Conservation (phyloP, 805 yeast species). For the Ogataea neopini region DNA sequence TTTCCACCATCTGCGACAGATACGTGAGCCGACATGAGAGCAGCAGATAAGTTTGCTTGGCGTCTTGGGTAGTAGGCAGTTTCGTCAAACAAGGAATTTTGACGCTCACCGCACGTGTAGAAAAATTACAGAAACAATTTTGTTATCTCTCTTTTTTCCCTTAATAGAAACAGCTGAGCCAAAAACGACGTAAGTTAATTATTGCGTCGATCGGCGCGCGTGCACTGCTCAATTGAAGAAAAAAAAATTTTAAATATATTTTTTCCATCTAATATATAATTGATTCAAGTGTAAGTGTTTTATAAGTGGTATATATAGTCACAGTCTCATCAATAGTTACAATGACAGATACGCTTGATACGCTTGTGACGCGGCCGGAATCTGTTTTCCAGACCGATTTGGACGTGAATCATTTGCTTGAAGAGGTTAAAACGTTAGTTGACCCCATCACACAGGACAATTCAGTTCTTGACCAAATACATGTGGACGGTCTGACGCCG, state of each 20-base stretch:
- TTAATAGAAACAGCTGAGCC: neutral
- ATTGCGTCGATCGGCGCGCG: neutral
- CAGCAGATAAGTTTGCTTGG: no score
- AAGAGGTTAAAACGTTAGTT: constrained; percentile 47
- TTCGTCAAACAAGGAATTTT: no score
- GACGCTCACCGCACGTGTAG: neutral
- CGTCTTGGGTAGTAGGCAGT: no score
- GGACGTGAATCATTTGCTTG: constrained; percentile 24
- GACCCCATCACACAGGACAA: constrained; percentile 51
- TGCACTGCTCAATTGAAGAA: constrained; percentile 10
- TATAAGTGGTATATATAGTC: no score
- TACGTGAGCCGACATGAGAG: no score
- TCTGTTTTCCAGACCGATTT: constrained; percentile 18
- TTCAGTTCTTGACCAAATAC: constrained; percentile 77
- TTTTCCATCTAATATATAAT: no score
- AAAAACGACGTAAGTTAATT: no score
- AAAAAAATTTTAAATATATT: constrained; percentile 2
- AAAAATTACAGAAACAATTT: neutral
- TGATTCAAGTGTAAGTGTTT: no score
- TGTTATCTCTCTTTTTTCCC: constrained; percentile 12
- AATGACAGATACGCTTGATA: constrained; percentile 19
- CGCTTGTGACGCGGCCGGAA: constrained; percentile 21
- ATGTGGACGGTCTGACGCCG: constrained; percentile 84
- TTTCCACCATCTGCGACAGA: constrained; percentile 6
- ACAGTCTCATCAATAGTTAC: no score